Conservation (phyloP, 352 stramenopile genomes). For the Thraustochytrium sp. region DNA sequence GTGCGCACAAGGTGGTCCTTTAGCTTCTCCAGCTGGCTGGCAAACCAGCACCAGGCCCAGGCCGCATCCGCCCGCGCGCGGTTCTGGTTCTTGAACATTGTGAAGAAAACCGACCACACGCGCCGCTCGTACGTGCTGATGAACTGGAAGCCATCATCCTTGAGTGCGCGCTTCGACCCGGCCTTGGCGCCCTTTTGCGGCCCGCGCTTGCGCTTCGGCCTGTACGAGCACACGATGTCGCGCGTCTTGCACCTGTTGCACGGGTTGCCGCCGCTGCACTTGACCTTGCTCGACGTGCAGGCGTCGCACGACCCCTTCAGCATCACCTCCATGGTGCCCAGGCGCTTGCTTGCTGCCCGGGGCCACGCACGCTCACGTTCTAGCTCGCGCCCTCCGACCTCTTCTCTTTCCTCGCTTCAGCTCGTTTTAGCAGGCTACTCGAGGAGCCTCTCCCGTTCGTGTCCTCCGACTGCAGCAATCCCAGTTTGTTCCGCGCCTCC, state of each 20-base stretch:
- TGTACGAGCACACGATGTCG: slow-evolving; percentile 13
- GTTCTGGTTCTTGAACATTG: slow-evolving; percentile 46
- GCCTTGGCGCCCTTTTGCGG: slow-evolving; percentile 18
- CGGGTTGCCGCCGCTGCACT: slow-evolving; percentile 41
- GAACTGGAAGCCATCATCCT: slow-evolving; percentile 14
- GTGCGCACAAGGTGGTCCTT: not conserved
- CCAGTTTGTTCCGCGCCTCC: too few relatives aligned
- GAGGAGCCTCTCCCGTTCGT: too few relatives aligned
- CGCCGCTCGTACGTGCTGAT: slow-evolving; percentile 38
- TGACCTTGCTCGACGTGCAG: slow-evolving; percentile 41
- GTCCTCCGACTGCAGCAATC: too few relatives aligned
- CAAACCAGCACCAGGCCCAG: slow-evolving; percentile 40
- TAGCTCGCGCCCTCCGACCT: too few relatives aligned
- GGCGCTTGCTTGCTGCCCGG: too few relatives aligned
- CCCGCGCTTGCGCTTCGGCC: slow-evolving; percentile 41
- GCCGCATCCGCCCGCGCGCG: not conserved
- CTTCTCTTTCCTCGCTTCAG: too few relatives aligned
- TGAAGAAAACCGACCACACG: slow-evolving; percentile 46
- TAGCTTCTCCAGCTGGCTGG: slow-evolving; percentile 34
- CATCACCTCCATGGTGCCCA: slow-evolving; percentile 7
- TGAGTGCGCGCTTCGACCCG: not conserved
- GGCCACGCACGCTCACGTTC: too few relatives aligned
- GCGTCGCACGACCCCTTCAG: slow-evolving; percentile 34
- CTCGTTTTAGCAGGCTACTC: too few relatives aligned
- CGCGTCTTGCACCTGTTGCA: slow-evolving; percentile 6